A percentile compares a stretch with the other conserved stretches of the same genome.
Evolutionary conservation across 106 monocot genomes (phyloP).

Genomic region (Dendrobium catenatum): DNA sequence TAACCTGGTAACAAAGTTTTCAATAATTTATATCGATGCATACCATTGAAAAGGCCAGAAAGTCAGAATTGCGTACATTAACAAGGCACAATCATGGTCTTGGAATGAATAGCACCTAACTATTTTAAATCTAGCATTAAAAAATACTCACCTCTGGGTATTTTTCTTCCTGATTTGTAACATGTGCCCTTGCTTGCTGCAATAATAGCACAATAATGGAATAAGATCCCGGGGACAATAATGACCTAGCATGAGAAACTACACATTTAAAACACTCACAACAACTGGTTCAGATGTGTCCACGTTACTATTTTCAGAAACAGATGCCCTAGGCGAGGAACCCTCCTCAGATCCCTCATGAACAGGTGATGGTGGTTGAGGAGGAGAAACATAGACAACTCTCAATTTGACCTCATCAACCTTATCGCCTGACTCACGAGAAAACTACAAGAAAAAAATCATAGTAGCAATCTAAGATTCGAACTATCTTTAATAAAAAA

Average conservation of each 20-base stretch:
- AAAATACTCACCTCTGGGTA: slow-evolving; percentile 34
- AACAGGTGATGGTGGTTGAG: slow-evolving; percentile 73
- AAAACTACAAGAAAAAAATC: slow-evolving; percentile 36
- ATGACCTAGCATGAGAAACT: neutral
- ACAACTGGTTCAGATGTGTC: slow-evolving; percentile 20
- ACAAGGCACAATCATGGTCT: neutral
- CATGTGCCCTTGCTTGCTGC: slow-evolving; percentile 32
- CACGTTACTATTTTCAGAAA: slow-evolving; percentile 26
- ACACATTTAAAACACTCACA: slow-evolving; percentile 23
- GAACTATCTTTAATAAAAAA: neutral
- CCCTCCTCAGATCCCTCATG: slow-evolving; percentile 77
- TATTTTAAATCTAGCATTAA: neutral
- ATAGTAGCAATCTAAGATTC: neutral
- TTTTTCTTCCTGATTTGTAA: slow-evolving; percentile 42
- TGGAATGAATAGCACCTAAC: neutral
- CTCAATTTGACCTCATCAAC: slow-evolving; percentile 75
- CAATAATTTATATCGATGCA: neutral
- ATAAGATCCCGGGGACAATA: neutral
- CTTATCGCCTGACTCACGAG: slow-evolving; percentile 63
- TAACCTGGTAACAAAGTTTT: neutral
- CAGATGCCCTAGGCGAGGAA: slow-evolving; percentile 49
- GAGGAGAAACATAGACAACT: slow-evolving; percentile 62
- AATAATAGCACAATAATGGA: slow-evolving; percentile 10
- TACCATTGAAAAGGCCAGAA: neutral
- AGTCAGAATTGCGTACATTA: neutral